Evolutionary conservation across 1,284 basidiomycete genomes (phyloP), one percentile per base, ranked within the genome.

Genomic region (Coniferiporia weirii): DNA sequence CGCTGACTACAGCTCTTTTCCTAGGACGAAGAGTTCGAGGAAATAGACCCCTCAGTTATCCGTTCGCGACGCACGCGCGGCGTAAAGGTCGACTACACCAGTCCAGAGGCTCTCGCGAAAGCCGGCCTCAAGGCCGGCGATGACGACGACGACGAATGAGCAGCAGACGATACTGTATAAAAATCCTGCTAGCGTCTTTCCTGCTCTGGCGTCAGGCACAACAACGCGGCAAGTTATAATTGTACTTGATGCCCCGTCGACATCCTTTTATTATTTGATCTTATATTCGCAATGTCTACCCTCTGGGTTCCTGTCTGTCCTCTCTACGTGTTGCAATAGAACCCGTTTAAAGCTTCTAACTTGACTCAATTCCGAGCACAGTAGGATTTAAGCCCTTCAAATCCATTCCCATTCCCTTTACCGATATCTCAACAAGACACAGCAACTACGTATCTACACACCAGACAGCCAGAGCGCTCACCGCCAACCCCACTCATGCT

Each of bases 51-150:
- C 10, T 35, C 52, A 22, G 48, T n/a, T 7, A 62, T 62, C 36
- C 52, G 57, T 22, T 46, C 53, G 13, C 43, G 51, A 43, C 57
- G 61, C 17, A 62, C 61, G 1, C 61, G 61, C 47, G 57, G 57
- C 22, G 52, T 57, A 19, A 62, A 62, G 51, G 52, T 62, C 32
- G 57, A 62, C 57, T 62, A 62, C 57, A 59, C 61, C 17, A 54
- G 51, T 48, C 52, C 52, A 2, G 61, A 62, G 45, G 61, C 61
- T 4, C 57, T 62, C 32, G 50, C 46, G 19, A 59, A 59, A 34
- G 61, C 61, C n/a, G 61, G 61, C 12, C 57, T 62, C 10, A 56
- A 62, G 40, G 46, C 49, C 10, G 54, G 22, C 20, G 60, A 57
- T 7, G 57, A 27, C 3, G 61, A 62, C 20, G 61, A 62, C 35